These are phyloP conservation scores for Chamaecrista fasciculata DNA, from an alignment of 306 rosid genomes.

Conservation along the genomic window DNA sequence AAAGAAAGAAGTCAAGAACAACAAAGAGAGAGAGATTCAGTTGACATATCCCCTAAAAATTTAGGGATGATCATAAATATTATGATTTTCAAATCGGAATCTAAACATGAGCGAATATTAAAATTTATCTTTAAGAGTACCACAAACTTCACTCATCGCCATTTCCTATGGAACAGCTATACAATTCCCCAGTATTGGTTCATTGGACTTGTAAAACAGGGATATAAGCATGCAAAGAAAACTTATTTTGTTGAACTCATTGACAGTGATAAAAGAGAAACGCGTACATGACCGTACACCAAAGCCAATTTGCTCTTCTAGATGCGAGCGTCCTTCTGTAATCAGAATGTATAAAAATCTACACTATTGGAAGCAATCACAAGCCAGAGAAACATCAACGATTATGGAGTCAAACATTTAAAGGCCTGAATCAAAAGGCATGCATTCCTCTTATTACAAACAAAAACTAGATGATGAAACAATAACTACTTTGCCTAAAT, in stretches of 20 bases:
- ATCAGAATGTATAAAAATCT: not conserved
- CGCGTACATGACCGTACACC: not conserved
- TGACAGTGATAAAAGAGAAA: not conserved
- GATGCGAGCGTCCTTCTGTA: not conserved
- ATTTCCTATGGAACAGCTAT: not conserved
- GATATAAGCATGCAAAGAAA: not conserved
- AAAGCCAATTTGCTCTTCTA: not conserved
- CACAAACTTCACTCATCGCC: not conserved
- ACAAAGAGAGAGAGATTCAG: too few relatives aligned
- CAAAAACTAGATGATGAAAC: conserved; percentile 32
- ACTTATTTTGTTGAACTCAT: not conserved
- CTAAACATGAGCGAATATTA: too few relatives aligned
- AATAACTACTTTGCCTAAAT: conserved; percentile 38
- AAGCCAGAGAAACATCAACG: not conserved
- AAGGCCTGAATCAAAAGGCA: conserved; percentile 30
- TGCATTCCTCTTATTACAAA: conserved; percentile 50
- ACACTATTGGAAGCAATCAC: not conserved
- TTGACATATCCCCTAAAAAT: too few relatives aligned
- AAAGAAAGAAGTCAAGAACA: too few relatives aligned
- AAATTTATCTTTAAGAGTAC: too few relatives aligned
- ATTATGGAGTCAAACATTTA: conserved; percentile 18
- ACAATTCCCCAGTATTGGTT: not conserved
- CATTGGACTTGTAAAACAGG: not conserved
- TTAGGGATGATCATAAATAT: too few relatives aligned
- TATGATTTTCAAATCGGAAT: too few relatives aligned